Conservation (phyloP, 2,329 filamentous ascomycete species). For the Beauveria sp. region DNA sequence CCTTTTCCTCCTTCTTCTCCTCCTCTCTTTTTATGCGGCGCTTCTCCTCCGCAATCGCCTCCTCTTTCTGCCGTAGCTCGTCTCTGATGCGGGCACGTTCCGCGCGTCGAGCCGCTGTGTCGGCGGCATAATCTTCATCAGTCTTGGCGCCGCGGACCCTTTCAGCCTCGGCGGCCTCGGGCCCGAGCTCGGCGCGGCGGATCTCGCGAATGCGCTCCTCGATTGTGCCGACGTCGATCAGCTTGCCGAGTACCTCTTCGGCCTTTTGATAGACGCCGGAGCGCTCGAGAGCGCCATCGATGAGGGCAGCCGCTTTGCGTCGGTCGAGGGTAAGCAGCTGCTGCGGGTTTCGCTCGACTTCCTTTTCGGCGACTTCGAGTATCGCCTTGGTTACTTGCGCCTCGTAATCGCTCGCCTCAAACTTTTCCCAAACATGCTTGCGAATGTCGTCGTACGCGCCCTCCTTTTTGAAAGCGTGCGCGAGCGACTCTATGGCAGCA, state of each 20-base stretch:
- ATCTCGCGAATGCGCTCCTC: slow-evolving; percentile 63
- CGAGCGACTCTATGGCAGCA: slow-evolving; percentile 63
- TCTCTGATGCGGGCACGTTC: slow-evolving; percentile 56
- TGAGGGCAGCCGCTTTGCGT: slow-evolving; percentile 64
- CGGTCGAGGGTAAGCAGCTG: slow-evolving; percentile 67
- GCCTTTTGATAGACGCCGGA: slow-evolving; percentile 68
- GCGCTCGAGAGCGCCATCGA: slow-evolving; percentile 71
- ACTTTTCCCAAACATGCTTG: slow-evolving; percentile 70
- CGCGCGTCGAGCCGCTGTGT: slow-evolving; percentile 52
- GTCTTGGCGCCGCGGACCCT: slow-evolving; percentile 59
- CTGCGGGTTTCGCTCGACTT: slow-evolving; percentile 67
- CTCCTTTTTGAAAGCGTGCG: slow-evolving; percentile 81
- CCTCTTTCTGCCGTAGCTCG: slow-evolving; percentile 51
- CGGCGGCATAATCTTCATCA: slow-evolving; percentile 64
- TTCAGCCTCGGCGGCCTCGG: slow-evolving; percentile 60
- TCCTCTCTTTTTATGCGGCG: slow-evolving; percentile 50
- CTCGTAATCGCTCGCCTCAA: slow-evolving; percentile 64
- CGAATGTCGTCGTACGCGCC: slow-evolving; percentile 73
- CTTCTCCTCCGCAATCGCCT: slow-evolving; percentile 55
- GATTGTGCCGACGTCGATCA: slow-evolving; percentile 62
- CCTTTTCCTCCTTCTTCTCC: slow-evolving; percentile 42
- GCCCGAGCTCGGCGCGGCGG: slow-evolving; percentile 59
- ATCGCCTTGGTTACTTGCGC: slow-evolving; percentile 58
- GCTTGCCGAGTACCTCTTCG: slow-evolving; percentile 56
- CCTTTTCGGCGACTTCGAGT: slow-evolving; percentile 61